phyloP scores from a whole-genome alignment of 2,329 filamentous ascomycete genomes.

The Beauveria brongniartii region DNA sequence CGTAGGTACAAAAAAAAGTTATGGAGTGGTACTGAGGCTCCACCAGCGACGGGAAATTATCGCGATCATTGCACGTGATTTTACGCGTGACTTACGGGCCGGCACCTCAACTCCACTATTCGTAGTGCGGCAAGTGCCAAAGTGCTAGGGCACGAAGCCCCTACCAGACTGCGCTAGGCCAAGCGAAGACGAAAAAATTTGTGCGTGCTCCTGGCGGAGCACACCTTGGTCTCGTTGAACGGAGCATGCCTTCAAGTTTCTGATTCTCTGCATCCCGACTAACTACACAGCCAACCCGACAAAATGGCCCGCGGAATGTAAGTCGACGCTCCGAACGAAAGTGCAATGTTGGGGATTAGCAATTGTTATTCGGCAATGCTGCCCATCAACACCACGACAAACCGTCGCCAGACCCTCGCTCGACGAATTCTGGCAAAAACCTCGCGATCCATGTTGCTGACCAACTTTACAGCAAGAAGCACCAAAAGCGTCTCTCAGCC shows the following conservation, averaged over 20 bases:
- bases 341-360: background rate
- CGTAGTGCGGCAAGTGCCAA: too few relatives aligned
- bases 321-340: slow-evolving; percentile 24
- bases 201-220: slow-evolving; percentile 20
- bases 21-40: background rate
- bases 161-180: slow-evolving; percentile 17
- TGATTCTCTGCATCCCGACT: slow-evolving; percentile 28
- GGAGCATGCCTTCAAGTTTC: slow-evolving; percentile 18
- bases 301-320: slow-evolving; percentile 60
- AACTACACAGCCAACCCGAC: slow-evolving; percentile 32
- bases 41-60: background rate
- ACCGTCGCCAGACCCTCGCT: too few relatives aligned
- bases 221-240: slow-evolving; percentile 16
- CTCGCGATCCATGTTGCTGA: slow-evolving; percentile 18
- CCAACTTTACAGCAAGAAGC: slow-evolving; percentile 71
- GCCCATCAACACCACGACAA: too few relatives aligned
- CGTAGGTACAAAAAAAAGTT: too few relatives aligned
- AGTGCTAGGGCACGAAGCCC: slow-evolving; percentile 28
- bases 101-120: background rate
- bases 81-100: background rate
- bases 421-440: too few relatives aligned
- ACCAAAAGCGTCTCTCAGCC: slow-evolving; percentile 99
- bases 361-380: background rate
- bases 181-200: slow-evolving; percentile 22
- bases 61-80: slow-evolving; percentile 9